phyloP scores from a whole-genome alignment of 371 early-diverging fungal genomes.

The Mortierella sp. region DNA sequence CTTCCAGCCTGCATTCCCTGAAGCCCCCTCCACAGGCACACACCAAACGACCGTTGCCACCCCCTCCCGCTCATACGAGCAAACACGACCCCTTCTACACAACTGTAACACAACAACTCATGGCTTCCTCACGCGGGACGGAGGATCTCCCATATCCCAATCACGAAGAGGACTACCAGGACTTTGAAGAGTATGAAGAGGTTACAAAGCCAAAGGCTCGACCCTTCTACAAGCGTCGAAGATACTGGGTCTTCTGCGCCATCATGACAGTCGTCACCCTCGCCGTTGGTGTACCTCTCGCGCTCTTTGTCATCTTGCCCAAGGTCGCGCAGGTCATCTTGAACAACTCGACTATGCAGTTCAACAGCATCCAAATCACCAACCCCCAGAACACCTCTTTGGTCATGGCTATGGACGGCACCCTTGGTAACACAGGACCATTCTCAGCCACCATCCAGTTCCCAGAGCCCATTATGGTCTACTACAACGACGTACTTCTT shows the following conservation, averaged over 20 bases:
- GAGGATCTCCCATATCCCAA: neutral
- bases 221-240: slow-evolving; percentile 32
- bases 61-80: slow-evolving; percentile 3
- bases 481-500: slow-evolving; percentile 56
- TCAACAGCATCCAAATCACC: slow-evolving; percentile 32
- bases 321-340: slow-evolving; percentile 36
- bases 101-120: neutral
- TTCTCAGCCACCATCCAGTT: slow-evolving; percentile 61
- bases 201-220: slow-evolving; percentile 3
- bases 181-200: too few species aligned
- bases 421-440: slow-evolving; percentile 63
- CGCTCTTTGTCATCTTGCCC: slow-evolving; percentile 37
- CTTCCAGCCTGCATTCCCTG: too few species aligned
- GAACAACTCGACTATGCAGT: slow-evolving; percentile 31
- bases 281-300: slow-evolving; percentile 27
- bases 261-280: slow-evolving; percentile 18
- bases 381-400: slow-evolving; percentile 22
- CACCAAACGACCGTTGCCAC: neutral
- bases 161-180: neutral
- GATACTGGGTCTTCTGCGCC: slow-evolving; percentile 27
- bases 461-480: slow-evolving; percentile 58
- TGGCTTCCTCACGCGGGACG: neutral
- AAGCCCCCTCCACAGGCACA: too few species aligned
- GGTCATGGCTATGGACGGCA: slow-evolving; percentile 46
- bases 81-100: neutral